Conservation (phyloP, 2,329 filamentous ascomycete genomes). For the Coleophoma cylindrospora region DNA sequence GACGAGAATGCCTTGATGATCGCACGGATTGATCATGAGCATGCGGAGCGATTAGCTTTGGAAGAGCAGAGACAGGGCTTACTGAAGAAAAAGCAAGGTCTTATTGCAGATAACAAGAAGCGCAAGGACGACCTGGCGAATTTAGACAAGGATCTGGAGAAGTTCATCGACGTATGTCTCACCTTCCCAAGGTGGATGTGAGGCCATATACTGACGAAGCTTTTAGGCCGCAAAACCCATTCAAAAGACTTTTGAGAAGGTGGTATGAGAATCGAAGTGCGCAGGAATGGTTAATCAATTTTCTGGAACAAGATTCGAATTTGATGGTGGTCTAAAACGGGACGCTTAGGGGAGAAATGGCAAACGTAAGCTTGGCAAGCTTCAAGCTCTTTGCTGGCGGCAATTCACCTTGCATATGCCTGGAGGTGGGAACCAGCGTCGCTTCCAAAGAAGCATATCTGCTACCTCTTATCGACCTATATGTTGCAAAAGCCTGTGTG, state of each 20-base stretch:
- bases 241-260: conserved; percentile 79
- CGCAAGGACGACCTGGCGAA: conserved; percentile 90
- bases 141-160: conserved; percentile 86
- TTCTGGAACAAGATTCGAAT: too few relatives aligned
- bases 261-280: conserved; percentile 22
- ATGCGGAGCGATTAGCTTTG: conserved; percentile 74
- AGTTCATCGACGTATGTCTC: conserved; percentile 75
- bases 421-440: too few relatives aligned
- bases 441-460: too few relatives aligned
- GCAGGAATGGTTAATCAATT: too few relatives aligned
- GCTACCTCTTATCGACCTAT: too few relatives aligned
- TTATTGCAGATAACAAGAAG: conserved; percentile 79
- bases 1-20: conserved; percentile 82
- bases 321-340: too few relatives aligned
- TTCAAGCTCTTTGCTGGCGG: too few relatives aligned
- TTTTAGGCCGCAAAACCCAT: conserved; percentile 75
- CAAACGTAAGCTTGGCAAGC: too few relatives aligned
- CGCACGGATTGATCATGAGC: conserved; percentile 86
- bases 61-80: conserved; percentile 80
- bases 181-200: not conserved
- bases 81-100: conserved; percentile 64
- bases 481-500: too few relatives aligned
- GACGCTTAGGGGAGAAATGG: too few relatives aligned
- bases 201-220: conserved; percentile 1
- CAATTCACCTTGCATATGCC: too few relatives aligned